These are phyloP conservation scores for Phoma sp. DNA, from an alignment of 2,329 filamentous ascomycete genomes.

Conservation along the genomic window DNA sequence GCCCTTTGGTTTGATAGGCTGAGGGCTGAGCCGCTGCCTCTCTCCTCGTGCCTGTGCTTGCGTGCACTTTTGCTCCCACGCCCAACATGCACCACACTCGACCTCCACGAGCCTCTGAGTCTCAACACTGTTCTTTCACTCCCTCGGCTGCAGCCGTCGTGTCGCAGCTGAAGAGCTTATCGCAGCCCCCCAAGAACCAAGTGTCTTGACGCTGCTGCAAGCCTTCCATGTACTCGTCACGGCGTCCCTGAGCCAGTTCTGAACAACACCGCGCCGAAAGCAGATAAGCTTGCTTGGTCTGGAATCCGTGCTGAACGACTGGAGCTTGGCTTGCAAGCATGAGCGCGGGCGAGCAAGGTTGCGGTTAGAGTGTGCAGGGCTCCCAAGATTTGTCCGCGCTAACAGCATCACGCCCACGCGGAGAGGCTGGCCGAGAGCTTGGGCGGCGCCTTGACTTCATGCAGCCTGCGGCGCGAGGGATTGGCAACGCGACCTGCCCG, in stretches of 20 bases:
- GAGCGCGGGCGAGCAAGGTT: slow-evolving; percentile 11
- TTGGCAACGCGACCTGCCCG: slow-evolving; percentile 21
- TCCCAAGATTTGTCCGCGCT: slow-evolving; percentile 17
- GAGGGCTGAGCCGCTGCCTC: slow-evolving; percentile 12
- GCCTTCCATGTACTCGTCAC: slow-evolving; percentile 15
- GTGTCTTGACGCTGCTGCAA: slow-evolving; percentile 22
- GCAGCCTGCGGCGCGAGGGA: slow-evolving; percentile 19
- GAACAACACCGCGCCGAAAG: slow-evolving; percentile 10
- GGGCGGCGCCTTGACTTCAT: slow-evolving; percentile 19
- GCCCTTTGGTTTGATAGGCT: slow-evolving; percentile 16
- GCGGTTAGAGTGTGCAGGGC: slow-evolving; percentile 17
- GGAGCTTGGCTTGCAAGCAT: slow-evolving; percentile 26
- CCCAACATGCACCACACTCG: slow-evolving; percentile 3
- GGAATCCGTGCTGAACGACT: slow-evolving; percentile 20
- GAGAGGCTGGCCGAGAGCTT: slow-evolving; percentile 30
- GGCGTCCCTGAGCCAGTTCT: slow-evolving; percentile 23
- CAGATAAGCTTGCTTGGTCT: slow-evolving; percentile 22
- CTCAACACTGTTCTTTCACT: not conserved
- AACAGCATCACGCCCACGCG: slow-evolving; percentile 13
- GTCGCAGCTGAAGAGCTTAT: slow-evolving; percentile 1
- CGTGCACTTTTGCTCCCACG: slow-evolving; percentile 7
- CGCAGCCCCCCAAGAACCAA: not conserved
- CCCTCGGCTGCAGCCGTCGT: not conserved
- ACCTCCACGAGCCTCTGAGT: not conserved
- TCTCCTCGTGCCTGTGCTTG: not conserved